Conservation (phyloP, 768 basidiomycete species). For the Neoboletus brunneissimus region DNA sequence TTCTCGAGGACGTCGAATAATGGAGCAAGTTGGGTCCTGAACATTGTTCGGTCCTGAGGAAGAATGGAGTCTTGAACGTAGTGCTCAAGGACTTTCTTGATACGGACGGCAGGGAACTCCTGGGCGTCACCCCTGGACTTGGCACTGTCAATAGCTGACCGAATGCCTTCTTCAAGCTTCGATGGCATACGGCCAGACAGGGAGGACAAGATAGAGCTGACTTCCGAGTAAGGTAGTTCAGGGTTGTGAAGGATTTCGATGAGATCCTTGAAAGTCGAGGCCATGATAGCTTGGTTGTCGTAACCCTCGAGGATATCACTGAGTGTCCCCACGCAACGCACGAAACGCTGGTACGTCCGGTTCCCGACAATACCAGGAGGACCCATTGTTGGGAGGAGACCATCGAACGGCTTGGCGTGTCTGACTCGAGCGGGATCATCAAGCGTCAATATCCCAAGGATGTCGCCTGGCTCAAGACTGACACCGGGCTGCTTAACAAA, state of each 20-base stretch:
- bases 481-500: conserved; percentile 98
- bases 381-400: conserved; percentile 85
- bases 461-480: conserved; percentile 94
- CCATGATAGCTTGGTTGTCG: conserved; percentile 93
- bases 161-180: conserved; percentile 85
- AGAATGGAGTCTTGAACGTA: conserved; percentile 79
- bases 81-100: conserved; percentile 85
- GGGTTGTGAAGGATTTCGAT: conserved; percentile 76
- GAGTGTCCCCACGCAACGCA: conserved; percentile 69
- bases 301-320: conserved; percentile 94
- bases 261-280: conserved; percentile 81
- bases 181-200: conserved; percentile 91
- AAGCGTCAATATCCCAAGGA: conserved; percentile 93
- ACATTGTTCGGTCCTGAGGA: conserved; percentile 76
- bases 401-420: conserved; percentile 98
- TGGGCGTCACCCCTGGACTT: conserved; percentile 67
- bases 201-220: conserved; percentile 77
- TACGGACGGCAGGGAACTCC: conserved; percentile 88
- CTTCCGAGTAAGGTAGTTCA: conserved; percentile 87
- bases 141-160: conserved; percentile 71
- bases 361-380: conserved; percentile 80
- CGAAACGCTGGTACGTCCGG: conserved; percentile 86
- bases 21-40: conserved; percentile 66
- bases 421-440: conserved; percentile 96
- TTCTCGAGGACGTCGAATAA: conserved; percentile 76